Evolutionary conservation across 2,329 filamentous ascomycete species (phyloP), one percentile per base, ranked within the genome.

Genomic region (Aureobasidium sp.): DNA sequence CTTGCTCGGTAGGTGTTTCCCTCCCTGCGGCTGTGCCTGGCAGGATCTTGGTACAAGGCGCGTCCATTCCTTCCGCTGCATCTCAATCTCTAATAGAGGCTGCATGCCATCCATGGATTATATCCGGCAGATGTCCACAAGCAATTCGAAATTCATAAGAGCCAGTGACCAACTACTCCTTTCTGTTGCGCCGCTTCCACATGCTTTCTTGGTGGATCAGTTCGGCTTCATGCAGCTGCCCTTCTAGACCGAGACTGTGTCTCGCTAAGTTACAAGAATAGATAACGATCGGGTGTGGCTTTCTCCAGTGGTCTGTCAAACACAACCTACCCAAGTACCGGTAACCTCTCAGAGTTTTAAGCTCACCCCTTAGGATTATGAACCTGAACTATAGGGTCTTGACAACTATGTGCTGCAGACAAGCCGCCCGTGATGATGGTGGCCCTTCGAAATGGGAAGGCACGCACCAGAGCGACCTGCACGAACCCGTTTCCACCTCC

Each of bases 241-340:
- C 36, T 51, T 60, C 57, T 50, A 37, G 46, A 60, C 57, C 44
- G 46, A 60, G 46, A 60, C 44, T 29, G 29, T 50, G 57, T 51
- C 55, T 59, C 43, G 55, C 55, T 44, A 26, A 7, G 26, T 12
- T 15, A 47, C 57, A 43, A 51, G 57, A 60, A 60, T 60, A 60
- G 57, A 60, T 50, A 32, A 34, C 37, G 4, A 27, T n/a, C 29
- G 26, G 46, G 34, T 41, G 57, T 60, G 57, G 57, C 57, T 60
- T 44, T 59, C 46, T 51, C 57, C 46, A 50, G 34, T 51, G 46
- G 48, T 51, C 44, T 60, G 57, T 60, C 57, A 60, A 60, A 60
- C 57, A 32, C 44, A 34, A 50, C 24, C 36, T 51, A 36, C 44
- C 46, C 57, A 60, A 46, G 46, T 60, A 60, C 57, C 57, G 57